These are phyloP conservation scores for Hordeum pubiflorum DNA, from an alignment of 202 grass and related monocot species.

Conservation along the genomic window DNA sequence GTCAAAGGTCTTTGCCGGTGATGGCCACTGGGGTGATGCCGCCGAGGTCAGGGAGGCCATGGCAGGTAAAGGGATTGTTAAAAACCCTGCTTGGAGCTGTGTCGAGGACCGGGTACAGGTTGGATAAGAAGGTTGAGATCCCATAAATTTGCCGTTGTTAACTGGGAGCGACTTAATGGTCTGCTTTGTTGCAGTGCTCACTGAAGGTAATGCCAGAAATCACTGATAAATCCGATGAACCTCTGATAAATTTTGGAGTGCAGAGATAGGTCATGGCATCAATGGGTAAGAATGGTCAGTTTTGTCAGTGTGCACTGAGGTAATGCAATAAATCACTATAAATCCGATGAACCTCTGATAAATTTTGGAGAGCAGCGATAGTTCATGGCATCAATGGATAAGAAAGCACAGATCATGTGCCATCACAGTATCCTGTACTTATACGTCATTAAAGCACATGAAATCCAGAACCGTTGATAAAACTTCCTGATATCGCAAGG, in stretches of 20 bases:
- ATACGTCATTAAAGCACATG: too few relatives aligned
- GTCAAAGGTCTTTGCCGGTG: constrained; percentile 32
- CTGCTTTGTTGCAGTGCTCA: not conserved
- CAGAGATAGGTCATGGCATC: not conserved
- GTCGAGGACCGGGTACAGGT: constrained; percentile 3
- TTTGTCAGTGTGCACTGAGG: not conserved
- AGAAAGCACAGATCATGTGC: not conserved
- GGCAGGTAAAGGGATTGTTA: constrained; percentile 17
- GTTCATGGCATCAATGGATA: not conserved
- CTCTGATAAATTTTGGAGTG: not conserved
- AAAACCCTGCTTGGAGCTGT: constrained; percentile 30
- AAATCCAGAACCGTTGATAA: not conserved
- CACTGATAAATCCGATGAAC: too few relatives aligned
- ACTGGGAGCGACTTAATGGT: not conserved
- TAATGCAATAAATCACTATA: not conserved
- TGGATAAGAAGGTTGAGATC: not conserved
- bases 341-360: too few relatives aligned
- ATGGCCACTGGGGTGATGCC: constrained; percentile 33
- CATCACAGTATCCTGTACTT: not conserved
- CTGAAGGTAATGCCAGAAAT: not conserved
- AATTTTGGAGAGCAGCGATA: not conserved
- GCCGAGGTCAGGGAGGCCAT: constrained; percentile 26
- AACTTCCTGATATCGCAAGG: not conserved
- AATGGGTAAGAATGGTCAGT: not conserved
- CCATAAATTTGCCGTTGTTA: not conserved